Base-by-base conservation (phyloP, 2,329 filamentous ascomycete species). In the Cladorrhinum sp. region DNA sequence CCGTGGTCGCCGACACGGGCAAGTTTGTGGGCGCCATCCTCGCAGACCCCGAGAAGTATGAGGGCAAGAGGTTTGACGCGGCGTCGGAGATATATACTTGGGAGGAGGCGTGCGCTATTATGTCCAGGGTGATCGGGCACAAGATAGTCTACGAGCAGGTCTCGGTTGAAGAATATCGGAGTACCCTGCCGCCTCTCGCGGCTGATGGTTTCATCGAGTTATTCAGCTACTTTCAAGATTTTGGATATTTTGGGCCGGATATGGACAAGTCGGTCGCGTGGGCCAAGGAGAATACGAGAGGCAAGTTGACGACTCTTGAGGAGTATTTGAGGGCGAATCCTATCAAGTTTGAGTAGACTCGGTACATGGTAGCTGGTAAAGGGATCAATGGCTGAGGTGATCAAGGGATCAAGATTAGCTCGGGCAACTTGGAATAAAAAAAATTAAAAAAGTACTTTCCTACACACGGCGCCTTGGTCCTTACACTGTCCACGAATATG, bases 1-100 rank as follows among this genome's bases (percentile, higher is more conserved):
- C 77, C 23, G 69, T 68, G 0, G 67, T 60, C 2, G 61, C 48
- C 0, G 79, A 82, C 60, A 77, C 72, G n/a, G 79, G 79, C 65
- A 74, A 71, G 64, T 76, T 72, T 45, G 66, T 76, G 41, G 70
- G 70, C 48, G 69, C 65, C 22, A 71, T 73, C 32, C 62, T 70
- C 5, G 63, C 63, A 12, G 61, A 61, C 49, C 62, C 66, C 22
- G 62, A 66, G n/a, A 62, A 59, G 56, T 67, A 62, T 32, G 56
- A 23, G 20, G 67, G 67, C 13, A 65, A 62, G 58, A 62, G 57
- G 6, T 18, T 70, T 22, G 56, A 54, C 23, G 63, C 62, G 18
- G 63, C 65, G 8, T 29, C 24, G 9, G 56, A 23, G 50, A 29
- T 66, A 48, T 72, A 75, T 59, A 71, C 65, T 8, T 62, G 70